Evolutionary conservation across 257 asterid genomes (phyloP).

Genomic region (Capsicum pubescens): DNA sequence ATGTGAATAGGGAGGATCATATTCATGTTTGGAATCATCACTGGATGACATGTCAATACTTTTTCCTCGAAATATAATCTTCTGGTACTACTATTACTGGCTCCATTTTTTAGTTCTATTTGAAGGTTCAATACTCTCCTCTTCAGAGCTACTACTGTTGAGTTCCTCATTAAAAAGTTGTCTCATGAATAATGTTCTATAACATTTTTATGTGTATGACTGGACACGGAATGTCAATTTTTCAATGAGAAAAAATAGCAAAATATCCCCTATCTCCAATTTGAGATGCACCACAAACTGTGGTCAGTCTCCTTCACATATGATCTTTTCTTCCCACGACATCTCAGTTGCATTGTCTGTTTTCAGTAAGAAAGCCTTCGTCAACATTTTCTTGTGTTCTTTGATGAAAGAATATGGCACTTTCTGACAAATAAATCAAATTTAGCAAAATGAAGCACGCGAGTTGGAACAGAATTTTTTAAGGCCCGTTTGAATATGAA

Average conservation of each 20-base stretch:
- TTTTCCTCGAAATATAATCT: not conserved
- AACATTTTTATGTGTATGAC: not conserved
- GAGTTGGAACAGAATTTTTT: not conserved
- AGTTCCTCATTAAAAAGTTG: not conserved
- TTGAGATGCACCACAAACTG: not conserved
- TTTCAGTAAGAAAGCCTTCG: not conserved
- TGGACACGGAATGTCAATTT: not conserved
- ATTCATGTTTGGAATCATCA: not conserved
- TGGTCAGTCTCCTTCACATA: not conserved
- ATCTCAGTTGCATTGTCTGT: not conserved
- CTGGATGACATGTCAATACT: not conserved
- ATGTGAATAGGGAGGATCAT: not conserved
- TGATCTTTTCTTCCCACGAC: not conserved
- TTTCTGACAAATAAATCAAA: not conserved
- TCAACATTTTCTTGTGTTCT: not conserved
- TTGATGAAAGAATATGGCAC: not conserved
- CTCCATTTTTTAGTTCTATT: not conserved
- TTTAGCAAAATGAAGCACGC: not conserved
- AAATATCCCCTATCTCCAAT: not conserved
- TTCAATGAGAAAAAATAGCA: not conserved
- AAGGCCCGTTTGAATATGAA: no score
- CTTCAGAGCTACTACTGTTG: not conserved
- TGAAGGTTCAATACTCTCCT: not conserved
- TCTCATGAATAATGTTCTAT: not conserved
- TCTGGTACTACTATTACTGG: not conserved